Evolutionary conservation across 2,329 filamentous ascomycete genomes (phyloP).

Genomic region (Zarea fungicola): DNA sequence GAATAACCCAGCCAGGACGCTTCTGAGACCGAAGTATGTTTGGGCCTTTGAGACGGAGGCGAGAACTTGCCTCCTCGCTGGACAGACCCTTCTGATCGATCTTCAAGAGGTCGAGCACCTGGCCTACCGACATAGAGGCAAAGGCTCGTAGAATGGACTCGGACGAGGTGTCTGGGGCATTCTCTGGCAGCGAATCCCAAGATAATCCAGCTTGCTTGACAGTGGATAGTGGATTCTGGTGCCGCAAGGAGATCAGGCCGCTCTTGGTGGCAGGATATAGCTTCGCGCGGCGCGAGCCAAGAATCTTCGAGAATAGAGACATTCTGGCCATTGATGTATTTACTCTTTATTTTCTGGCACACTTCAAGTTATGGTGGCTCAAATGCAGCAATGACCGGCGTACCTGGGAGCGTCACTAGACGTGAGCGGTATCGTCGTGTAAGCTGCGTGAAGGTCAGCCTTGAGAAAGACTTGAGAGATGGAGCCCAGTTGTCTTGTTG

Average conservation of each 20-base stretch:
- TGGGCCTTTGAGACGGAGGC: constrained; percentile 19
- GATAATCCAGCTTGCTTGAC: background rate
- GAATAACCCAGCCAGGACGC: constrained; percentile 23
- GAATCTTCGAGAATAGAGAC: background rate
- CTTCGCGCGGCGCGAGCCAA: background rate
- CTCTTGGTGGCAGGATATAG: background rate
- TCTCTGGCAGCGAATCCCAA: constrained; percentile 6
- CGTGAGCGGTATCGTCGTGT: constrained; percentile 10
- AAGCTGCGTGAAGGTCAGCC: constrained; percentile 8
- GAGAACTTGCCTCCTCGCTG: constrained; percentile 18
- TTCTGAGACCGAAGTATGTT: constrained; percentile 22
- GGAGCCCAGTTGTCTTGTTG: constrained; percentile 8
- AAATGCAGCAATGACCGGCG: constrained; percentile 9
- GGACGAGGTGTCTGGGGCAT: constrained; percentile 5
- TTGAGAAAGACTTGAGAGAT: constrained; percentile 9
- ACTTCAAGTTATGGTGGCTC: constrained; percentile 11
- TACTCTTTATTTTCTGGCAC: background rate
- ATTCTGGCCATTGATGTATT: background rate
- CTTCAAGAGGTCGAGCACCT: constrained; percentile 19
- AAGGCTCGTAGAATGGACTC: constrained; percentile 19
- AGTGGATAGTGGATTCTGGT: background rate
- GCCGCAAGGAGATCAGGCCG: constrained; percentile 1
- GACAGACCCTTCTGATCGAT: constrained; percentile 20
- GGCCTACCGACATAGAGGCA: constrained; percentile 17
- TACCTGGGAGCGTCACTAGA: constrained; percentile 8